A percentile compares a stretch with the other conserved stretches of the same genome.
These are phyloP conservation scores for Teratosphaeria pseudoeucalypti DNA, from an alignment of 2,329 filamentous ascomycete genomes.

Conservation along the genomic window DNA sequence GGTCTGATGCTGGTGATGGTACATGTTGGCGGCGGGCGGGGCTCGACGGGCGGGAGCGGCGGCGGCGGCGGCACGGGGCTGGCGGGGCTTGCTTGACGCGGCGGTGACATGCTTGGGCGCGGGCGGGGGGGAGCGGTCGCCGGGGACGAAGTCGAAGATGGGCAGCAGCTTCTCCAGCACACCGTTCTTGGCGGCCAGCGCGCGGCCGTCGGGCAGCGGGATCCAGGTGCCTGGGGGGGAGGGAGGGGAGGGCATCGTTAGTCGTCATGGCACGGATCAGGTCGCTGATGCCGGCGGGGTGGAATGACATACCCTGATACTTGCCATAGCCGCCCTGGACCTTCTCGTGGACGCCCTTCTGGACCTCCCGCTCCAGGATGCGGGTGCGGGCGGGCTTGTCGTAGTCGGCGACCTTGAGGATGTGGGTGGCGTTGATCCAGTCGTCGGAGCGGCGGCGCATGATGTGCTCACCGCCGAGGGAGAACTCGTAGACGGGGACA, in stretches of 20 bases:
- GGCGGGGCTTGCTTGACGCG: constrained; percentile 66
- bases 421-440: constrained; percentile 99
- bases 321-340: constrained; percentile 97
- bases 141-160: constrained; percentile 83
- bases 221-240: constrained; percentile 92
- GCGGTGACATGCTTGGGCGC: constrained; percentile 78
- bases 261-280: background rate
- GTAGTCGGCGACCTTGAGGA: constrained; percentile 90
- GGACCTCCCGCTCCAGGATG: constrained; percentile 91
- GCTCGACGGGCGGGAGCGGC: constrained; percentile 22
- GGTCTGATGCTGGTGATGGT: constrained; percentile 13
- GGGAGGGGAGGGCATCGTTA: no score
- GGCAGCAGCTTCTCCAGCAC: constrained; percentile 70
- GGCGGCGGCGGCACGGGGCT: constrained; percentile 41
- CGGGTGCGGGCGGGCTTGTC: constrained; percentile 93
- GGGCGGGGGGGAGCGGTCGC: constrained; percentile 79
- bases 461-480: constrained; percentile 80
- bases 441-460: constrained; percentile 90
- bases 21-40: background rate
- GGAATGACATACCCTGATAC: constrained; percentile 62
- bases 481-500: constrained; percentile 78
- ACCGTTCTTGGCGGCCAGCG: constrained; percentile 77
- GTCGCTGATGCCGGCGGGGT: no score
- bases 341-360: constrained; percentile 94
- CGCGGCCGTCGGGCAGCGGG: constrained; percentile 68